A percentile compares a stretch with the other conserved stretches of the same genome.
Conservation (phyloP, 371 early-diverging fungal species). For the Haplosporangium sp. region DNA sequence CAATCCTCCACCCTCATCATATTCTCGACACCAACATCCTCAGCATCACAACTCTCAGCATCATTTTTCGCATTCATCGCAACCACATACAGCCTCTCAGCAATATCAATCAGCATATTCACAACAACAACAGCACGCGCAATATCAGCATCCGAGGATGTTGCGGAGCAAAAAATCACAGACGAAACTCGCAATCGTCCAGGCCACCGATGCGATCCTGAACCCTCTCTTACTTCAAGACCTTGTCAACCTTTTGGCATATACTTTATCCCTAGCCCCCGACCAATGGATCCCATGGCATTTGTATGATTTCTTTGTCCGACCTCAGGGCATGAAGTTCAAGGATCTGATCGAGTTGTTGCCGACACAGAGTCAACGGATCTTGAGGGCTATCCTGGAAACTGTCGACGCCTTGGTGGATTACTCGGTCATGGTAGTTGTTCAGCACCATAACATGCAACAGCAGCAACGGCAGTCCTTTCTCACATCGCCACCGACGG, state of each 20-base stretch:
- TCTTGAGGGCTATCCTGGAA: constrained; percentile 26
- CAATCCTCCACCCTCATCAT: neutral
- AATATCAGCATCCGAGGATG: neutral
- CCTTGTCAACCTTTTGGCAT: constrained; percentile 22
- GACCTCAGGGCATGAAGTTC: constrained; percentile 31
- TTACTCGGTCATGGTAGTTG: constrained; percentile 12
- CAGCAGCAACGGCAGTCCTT: neutral
- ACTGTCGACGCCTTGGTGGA: constrained; percentile 30
- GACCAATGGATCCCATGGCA: constrained; percentile 53
- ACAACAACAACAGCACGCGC: neutral
- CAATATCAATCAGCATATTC: neutral
- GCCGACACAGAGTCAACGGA: constrained; percentile 43
- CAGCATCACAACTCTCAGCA: neutral
- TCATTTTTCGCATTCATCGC: neutral
- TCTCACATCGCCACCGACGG: neutral
- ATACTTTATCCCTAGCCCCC: constrained; percentile 25
- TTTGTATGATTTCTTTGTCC: constrained; percentile 42
- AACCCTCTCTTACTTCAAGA: constrained; percentile 26
- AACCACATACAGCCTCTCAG: neutral
- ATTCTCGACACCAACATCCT: neutral
- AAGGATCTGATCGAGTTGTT: constrained; percentile 32
- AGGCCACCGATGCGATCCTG: constrained; percentile 26
- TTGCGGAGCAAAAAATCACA: constrained; percentile 28
- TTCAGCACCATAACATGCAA: constrained; percentile 2
- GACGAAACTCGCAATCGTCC: constrained; percentile 8